Evolutionary conservation across 208 protist species (phyloP).

Genomic region (Crithidia bombi): DNA sequence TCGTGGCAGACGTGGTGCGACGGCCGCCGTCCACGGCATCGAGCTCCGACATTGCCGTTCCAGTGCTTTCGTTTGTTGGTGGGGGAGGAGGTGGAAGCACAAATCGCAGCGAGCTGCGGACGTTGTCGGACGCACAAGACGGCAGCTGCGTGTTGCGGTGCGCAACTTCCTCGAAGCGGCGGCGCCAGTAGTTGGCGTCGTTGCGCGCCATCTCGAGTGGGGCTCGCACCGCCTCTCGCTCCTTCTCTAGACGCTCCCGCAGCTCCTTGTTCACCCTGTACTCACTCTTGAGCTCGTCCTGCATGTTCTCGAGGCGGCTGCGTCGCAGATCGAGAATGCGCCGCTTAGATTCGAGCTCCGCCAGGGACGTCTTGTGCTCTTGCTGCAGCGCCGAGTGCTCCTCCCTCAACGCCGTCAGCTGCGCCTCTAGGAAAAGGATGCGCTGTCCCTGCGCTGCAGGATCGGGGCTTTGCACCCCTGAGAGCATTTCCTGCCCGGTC

Average conservation of each 20-base stretch:
- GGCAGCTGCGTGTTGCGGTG: background rate
- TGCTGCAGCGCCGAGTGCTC: conserved; percentile 42
- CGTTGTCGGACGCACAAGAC: conserved; percentile 8
- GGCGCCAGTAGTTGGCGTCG: conserved; percentile 71
- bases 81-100: conserved; percentile 1
- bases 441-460: conserved; percentile 30
- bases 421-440: conserved; percentile 35
- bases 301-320: conserved; percentile 77
- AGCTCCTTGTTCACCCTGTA: conserved; percentile 51
- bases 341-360: conserved; percentile 67
- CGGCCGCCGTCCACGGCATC: background rate
- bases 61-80: background rate
- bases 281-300: conserved; percentile 66
- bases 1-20: background rate
- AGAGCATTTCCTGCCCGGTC: background rate
- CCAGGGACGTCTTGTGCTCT: conserved; percentile 37
- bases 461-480: too few species aligned
- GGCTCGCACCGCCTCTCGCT: conserved; percentile 37
- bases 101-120: conserved; percentile 28
- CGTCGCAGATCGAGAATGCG: conserved; percentile 63
- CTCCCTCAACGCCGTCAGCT: conserved; percentile 27
- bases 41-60: background rate
- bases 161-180: conserved; percentile 65
- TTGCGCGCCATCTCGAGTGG: conserved; percentile 53
- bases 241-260: conserved; percentile 49